Evolutionary conservation across 257 asterid species (phyloP), one percentile per base, ranked within the genome.

Genomic region (Salvia splendens): DNA sequence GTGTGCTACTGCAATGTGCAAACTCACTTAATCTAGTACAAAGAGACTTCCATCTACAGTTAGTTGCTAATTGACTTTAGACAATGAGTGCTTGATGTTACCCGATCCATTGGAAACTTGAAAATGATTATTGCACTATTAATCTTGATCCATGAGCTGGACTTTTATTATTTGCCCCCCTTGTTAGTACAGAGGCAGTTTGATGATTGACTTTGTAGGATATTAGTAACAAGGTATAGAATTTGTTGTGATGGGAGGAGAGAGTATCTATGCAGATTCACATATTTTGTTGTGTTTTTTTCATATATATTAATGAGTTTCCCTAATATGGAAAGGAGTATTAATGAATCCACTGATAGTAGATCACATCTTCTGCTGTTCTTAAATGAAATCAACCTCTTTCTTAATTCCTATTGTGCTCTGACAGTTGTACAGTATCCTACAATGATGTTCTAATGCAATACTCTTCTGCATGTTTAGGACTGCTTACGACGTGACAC

Each of bases 401-500:
- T 49, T 67, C 40, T 4, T 57, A 16, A 50, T 49, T 67, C 45
- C 5, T 63, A 28, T 42, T 36, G 48, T 57, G 40, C 57, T 33
- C 10, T 56, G 2, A 14, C 56, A 5, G 30, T 12, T 56, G 12
- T 33, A 17, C 14, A 6, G 3, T 38, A 14, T 61, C 36, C 45
- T 54, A 42, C 69, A 57, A 14, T 43, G 56, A 33, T 52, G 56
- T 66, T 54, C 30, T 61, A 45, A 79, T 55, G 54, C 70, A 16
- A 47, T 47, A 20, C 48, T 33, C 40, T 43, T 57, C 73, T 57
- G 64, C 47, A 7, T 70, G 36, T 73, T 46, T 86, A 92, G 98
- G 86, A 87, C 96, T 62, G 98, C 98, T 0, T 92, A 85, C 74
- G 98, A 92, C 79, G 88, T 92, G 32, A 79, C 86, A 65, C 96